These are phyloP conservation scores for Coniochaeta sp. DNA, from an alignment of 2,329 filamentous ascomycete genomes.

Conservation along the genomic window DNA sequence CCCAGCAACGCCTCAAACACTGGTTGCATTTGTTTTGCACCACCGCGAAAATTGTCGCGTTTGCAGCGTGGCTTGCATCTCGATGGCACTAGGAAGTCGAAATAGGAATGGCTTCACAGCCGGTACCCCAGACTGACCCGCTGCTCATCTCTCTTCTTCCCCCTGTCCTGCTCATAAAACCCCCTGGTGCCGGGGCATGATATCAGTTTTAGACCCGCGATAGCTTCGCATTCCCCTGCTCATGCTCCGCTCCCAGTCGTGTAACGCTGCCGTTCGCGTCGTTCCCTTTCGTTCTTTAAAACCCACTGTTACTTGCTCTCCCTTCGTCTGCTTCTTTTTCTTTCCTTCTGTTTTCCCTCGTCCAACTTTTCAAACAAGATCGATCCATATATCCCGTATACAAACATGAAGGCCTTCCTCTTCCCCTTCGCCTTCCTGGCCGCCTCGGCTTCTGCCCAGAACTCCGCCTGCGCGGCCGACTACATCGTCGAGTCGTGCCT, in stretches of 20 bases:
- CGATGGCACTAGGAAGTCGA: neutral
- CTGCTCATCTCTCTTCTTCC: neutral
- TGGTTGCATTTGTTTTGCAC: neutral
- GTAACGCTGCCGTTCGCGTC: neutral
- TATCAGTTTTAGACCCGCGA: neutral
- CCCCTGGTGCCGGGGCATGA: neutral
- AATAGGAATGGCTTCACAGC: neutral
- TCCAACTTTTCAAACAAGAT: neutral
- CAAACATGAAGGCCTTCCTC: slow-evolving; percentile 37
- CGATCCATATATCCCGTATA: slow-evolving; percentile 1
- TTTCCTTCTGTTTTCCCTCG: neutral
- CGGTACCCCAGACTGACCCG: neutral
- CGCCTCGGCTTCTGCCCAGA: slow-evolving; percentile 25
- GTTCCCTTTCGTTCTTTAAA: neutral
- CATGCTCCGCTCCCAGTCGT: neutral
- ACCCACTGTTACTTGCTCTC: neutral
- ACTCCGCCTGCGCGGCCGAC: slow-evolving; percentile 32
- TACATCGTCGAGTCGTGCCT: slow-evolving; percentile 41
- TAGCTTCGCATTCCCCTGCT: neutral
- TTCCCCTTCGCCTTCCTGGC: slow-evolving; percentile 31
- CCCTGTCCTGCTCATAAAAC: neutral
- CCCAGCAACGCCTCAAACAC: neutral
- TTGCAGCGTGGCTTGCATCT: neutral
- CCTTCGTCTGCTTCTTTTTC: neutral
- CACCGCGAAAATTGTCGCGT: neutral